These are phyloP conservation scores for Camellia oleifera DNA, from an alignment of 179 eudicot species.

Conservation along the genomic window DNA sequence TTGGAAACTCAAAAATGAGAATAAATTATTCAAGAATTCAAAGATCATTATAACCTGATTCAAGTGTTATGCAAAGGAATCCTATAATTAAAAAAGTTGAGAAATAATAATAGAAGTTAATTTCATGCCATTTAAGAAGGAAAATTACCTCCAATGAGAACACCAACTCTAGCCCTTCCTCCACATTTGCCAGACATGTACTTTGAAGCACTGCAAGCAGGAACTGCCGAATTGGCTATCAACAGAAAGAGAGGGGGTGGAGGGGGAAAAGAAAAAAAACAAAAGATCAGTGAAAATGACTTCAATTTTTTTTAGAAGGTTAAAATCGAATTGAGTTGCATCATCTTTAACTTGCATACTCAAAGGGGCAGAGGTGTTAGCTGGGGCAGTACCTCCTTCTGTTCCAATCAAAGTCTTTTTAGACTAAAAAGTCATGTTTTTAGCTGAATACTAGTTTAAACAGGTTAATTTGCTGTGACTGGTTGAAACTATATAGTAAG, in stretches of 20 bases:
- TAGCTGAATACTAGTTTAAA: background rate
- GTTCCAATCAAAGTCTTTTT: background rate
- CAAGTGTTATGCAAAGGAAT: background rate
- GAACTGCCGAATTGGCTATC: conserved; percentile 33
- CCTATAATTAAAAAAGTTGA: background rate
- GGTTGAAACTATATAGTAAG: background rate
- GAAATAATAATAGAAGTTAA: too few relatives aligned
- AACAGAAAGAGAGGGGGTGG: background rate
- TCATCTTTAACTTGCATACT: background rate
- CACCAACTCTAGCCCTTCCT: conserved; percentile 32
- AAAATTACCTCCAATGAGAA: conserved; percentile 64
- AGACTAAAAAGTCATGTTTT: background rate
- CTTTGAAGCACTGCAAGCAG: conserved; percentile 24
- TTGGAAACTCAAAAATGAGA: background rate
- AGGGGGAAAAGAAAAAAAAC: conserved; percentile 7
- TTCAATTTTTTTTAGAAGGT: background rate
- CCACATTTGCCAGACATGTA: conserved; percentile 28
- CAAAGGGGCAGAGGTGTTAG: background rate
- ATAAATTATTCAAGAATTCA: background rate
- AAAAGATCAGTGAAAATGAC: background rate
- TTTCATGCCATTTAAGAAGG: background rate
- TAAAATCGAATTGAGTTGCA: background rate
- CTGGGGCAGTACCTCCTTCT: background rate
- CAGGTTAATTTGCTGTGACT: background rate
- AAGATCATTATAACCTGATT: background rate